Percentiles rank a stretch among this genome's conserved stretches.
These are phyloP conservation scores for Ceratocystis cubensis DNA, from an alignment of 2,329 filamentous ascomycete genomes.

Conservation along the genomic window DNA sequence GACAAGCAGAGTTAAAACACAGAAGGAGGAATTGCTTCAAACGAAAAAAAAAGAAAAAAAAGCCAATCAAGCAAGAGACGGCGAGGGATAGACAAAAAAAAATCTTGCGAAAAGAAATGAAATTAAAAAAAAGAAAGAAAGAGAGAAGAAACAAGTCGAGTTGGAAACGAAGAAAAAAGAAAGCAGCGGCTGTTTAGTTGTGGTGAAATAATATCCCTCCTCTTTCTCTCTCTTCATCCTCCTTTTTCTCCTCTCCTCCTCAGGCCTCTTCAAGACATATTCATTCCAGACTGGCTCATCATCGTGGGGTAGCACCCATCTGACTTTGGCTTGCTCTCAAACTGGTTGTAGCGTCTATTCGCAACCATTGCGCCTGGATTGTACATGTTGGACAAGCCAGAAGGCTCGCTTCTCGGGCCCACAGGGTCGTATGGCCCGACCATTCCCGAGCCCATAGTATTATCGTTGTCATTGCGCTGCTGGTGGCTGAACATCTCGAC, in stretches of 20 bases:
- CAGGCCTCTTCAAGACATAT: constrained; percentile 27
- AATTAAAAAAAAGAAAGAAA: constrained; percentile 19
- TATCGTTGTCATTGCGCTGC: constrained; percentile 22
- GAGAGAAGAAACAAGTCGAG: constrained; percentile 16
- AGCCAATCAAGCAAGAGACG: constrained; percentile 19
- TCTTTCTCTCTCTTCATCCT: neutral
- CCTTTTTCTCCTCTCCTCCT: constrained; percentile 14
- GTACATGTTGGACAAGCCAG: constrained; percentile 35
- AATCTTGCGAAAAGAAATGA: neutral
- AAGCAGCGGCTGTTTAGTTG: constrained; percentile 2
- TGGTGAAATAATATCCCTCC: neutral
- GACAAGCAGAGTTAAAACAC: neutral
- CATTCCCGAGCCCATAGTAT: constrained; percentile 18
- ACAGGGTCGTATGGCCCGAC: constrained; percentile 27
- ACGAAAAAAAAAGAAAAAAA: constrained; percentile 15
- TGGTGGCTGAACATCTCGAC: constrained; percentile 40
- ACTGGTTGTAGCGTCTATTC: constrained; percentile 35
- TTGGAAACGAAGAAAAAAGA: constrained; percentile 20
- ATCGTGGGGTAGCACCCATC: constrained; percentile 42
- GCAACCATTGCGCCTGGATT: constrained; percentile 32
- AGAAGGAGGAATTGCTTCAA: neutral
- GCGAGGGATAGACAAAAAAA: neutral
- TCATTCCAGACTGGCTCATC: constrained; percentile 37
- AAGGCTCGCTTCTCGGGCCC: constrained; percentile 22
- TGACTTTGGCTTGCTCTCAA: constrained; percentile 41